These are phyloP conservation scores for Millerago galiae DNA, from an alignment of 805 yeast species.

Conservation along the genomic window DNA sequence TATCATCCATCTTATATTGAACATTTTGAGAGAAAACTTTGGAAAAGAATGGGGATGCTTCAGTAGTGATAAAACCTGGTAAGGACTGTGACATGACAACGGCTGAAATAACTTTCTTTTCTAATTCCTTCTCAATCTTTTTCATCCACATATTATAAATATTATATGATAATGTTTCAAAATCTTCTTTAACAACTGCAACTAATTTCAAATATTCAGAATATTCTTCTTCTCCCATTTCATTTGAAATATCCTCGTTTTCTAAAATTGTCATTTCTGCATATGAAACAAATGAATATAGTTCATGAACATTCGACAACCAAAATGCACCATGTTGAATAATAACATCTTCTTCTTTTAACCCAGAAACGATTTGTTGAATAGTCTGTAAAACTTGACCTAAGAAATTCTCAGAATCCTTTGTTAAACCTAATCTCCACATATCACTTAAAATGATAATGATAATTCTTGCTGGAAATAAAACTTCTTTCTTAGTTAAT, in stretches of 20 bases:
- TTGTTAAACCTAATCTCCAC: constrained; percentile 96
- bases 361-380: constrained; percentile 72
- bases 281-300: constrained; percentile 88
- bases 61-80: constrained; percentile 93
- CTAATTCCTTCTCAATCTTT: constrained; percentile 84
- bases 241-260: constrained; percentile 70
- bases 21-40: constrained; percentile 70
- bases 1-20: constrained; percentile 90
- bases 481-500: constrained; percentile 79
- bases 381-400: constrained; percentile 85
- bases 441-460: constrained; percentile 89
- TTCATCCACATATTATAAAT: constrained; percentile 97
- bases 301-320: constrained; percentile 93
- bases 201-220: constrained; percentile 84
- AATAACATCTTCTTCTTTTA: constrained; percentile 72
- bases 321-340: constrained; percentile 94
- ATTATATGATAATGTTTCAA: constrained; percentile 87
- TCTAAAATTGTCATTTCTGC: constrained; percentile 90
- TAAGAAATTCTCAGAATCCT: constrained; percentile 83
- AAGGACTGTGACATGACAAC: constrained; percentile 90
- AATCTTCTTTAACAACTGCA: constrained; percentile 88
- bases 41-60: constrained; percentile 69
- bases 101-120: constrained; percentile 90
- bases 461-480: constrained; percentile 93
- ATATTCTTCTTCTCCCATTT: constrained; percentile 86